Conservation (phyloP, 164 flowering plant species). For the Liquidambar formosana region DNA sequence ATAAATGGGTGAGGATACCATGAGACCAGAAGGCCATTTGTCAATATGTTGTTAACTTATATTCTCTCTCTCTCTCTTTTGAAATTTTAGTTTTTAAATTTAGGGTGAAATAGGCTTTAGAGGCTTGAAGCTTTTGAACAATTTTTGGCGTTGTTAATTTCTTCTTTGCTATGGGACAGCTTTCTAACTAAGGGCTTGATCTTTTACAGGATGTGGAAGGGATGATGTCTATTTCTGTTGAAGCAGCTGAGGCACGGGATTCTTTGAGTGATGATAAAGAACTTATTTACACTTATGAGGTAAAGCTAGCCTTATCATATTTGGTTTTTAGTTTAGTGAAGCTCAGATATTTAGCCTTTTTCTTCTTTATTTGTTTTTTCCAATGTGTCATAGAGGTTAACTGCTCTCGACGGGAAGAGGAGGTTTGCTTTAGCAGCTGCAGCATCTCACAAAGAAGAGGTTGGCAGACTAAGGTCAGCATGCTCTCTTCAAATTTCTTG, state of each 20-base stretch:
- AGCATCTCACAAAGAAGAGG: constrained; percentile 92
- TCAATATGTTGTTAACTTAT: too few species aligned
- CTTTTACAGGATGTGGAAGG: constrained; percentile 91
- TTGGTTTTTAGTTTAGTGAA: background rate
- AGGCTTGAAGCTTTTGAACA: background rate
- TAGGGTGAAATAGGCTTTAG: too few species aligned
- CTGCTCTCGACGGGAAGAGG: constrained; percentile 97
- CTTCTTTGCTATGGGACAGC: background rate
- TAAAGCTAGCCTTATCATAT: constrained; percentile 19
- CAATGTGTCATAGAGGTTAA: constrained; percentile 64
- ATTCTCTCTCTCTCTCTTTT: too few species aligned
- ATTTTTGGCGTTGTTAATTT: constrained; percentile 1
- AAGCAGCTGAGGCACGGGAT: constrained; percentile 91
- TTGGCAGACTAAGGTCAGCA: constrained; percentile 81
- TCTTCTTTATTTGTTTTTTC: constrained; percentile 2
- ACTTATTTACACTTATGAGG: constrained; percentile 92
- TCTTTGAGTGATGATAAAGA: constrained; percentile 93
- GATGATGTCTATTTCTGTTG: constrained; percentile 99
- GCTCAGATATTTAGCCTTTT: background rate
- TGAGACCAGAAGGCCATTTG: too few species aligned
- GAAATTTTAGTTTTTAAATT: too few species aligned
- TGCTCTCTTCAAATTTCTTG: background rate
- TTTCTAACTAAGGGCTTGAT: constrained; percentile 7
- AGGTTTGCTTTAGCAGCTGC: constrained; percentile 99
- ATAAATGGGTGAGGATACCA: too few species aligned